A percentile compares a stretch with the other conserved stretches of the same genome.
Conservation (phyloP, 169 alveolate genomes). For the Prorocentrum cordatum region DNA sequence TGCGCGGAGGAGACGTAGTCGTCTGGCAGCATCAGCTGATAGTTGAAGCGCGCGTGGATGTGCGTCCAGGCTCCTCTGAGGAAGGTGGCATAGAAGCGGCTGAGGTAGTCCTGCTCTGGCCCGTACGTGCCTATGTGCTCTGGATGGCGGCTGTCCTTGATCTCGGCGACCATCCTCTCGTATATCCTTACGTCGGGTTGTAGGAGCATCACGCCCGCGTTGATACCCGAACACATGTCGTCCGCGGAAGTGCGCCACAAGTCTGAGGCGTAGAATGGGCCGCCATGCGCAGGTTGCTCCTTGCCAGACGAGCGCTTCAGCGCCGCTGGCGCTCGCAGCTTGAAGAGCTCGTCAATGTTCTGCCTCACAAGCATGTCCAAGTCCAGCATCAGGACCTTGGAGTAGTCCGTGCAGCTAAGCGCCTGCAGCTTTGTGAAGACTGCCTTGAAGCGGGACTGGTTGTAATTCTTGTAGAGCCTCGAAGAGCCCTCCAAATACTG, state of each 20-base stretch:
- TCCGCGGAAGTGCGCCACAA: too few relatives aligned
- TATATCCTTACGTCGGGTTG: conserved; percentile 14
- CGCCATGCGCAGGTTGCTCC: conserved; percentile 61
- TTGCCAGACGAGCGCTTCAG: conserved; percentile 41
- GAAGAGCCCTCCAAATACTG: too few relatives aligned
- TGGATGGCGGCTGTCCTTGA: conserved; percentile 19
- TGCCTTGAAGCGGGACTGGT: too few relatives aligned
- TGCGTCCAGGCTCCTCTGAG: conserved; percentile 35
- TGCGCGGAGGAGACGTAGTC: conserved; percentile 8
- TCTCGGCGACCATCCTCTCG: conserved; percentile 33
- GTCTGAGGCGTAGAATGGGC: not conserved
- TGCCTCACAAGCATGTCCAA: conserved; percentile 34
- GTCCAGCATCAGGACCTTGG: conserved; percentile 67
- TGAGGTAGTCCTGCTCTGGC: conserved; percentile 49
- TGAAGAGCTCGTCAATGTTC: conserved; percentile 45
- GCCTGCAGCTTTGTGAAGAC: conserved; percentile 46
- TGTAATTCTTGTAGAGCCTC: too few relatives aligned
- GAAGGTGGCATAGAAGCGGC: conserved; percentile 31
- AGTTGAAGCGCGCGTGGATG: conserved; percentile 33
- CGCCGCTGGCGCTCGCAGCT: conserved; percentile 53
- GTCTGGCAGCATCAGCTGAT: conserved; percentile 30
- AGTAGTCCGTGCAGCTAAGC: conserved; percentile 29
- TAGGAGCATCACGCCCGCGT: conserved; percentile 11
- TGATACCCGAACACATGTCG: not conserved
- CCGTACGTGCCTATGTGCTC: conserved; percentile 11